Evolutionary conservation across 345 rosid genomes (phyloP).

Genomic region (Eucalyptus melliodora): DNA sequence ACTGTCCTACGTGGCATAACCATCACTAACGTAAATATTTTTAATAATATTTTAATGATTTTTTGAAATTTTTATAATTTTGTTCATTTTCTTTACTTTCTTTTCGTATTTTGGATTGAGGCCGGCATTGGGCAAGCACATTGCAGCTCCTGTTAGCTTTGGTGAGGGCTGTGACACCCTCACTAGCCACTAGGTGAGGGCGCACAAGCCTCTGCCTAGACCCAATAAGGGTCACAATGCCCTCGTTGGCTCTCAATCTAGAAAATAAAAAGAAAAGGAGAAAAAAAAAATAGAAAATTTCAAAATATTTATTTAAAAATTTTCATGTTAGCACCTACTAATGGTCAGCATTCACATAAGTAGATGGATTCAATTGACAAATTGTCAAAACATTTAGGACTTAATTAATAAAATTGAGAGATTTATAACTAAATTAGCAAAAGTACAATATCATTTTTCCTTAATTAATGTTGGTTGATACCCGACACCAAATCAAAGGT

Average conservation of each 20-base stretch:
- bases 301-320: too few relatives aligned
- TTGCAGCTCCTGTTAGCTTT: neutral
- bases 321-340: neutral
- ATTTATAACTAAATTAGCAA: too few relatives aligned
- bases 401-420: too few relatives aligned
- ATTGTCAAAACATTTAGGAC: neutral
- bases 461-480: neutral
- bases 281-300: too few relatives aligned
- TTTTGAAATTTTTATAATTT: too few relatives aligned
- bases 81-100: neutral
- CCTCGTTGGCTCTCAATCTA: neutral
- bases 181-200: too few relatives aligned
- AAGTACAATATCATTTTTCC: neutral
- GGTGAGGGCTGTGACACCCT: neutral
- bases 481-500: neutral
- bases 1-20: too few relatives aligned
- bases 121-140: neutral
- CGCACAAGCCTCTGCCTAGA: too few relatives aligned
- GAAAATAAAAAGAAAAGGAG: neutral
- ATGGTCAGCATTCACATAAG: rapidly evolving
- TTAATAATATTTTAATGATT: too few relatives aligned
- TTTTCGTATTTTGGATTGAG: neutral
- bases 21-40: too few relatives aligned
- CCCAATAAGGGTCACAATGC: neutral
- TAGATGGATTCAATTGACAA: neutral